Evolutionary conservation across 129 eudicot species (phyloP), one percentile per base, ranked within the genome.

Genomic region (Flaveria brownii): DNA sequence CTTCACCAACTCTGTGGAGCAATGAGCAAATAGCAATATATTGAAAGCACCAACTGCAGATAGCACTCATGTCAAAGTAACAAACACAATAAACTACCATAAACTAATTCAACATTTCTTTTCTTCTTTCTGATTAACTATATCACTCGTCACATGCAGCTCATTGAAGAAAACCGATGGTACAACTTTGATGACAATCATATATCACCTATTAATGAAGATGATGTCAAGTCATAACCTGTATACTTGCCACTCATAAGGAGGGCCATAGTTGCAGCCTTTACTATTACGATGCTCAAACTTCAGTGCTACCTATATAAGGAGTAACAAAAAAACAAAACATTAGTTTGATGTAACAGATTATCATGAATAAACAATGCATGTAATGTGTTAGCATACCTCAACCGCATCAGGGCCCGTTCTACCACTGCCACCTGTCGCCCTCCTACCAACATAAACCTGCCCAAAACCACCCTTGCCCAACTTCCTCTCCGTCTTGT

Each of bases 401-500:
- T 95, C 97, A 39, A 95, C 66, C 6, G 97, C 97, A 87, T 95
- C 99, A 15, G 97, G 88, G 66, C 99, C 99, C 10, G 86, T 84
- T 87, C 97, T 80, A 39, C 82, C 97, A 45, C 84, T 69, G 65
- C 99, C 97, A 26, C 99, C 99, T 63, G 86, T 77, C 49, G 86
- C 84, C 83, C 97, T 86, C 69, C 94, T 85, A 55, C 99, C 99
- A 36, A 95, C 99, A 77, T 91, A 95, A 83, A 95, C 99, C 85
- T 95, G 99, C 66, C 99, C 99, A 84, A 95, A 95, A 54, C 99
- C 99, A 84, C 99, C 99, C 85, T 95, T 95, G 22, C 99, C 99
- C 86, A 95, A 77, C 80, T 95, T 95, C 84, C 97, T 86, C 83
- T 95, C 97, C 5, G 91, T 85, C 86, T 87, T 91, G 71, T 91